phyloP scores from a whole-genome alignment of 2,329 filamentous ascomycete species.

The Sarocladium strictum region DNA sequence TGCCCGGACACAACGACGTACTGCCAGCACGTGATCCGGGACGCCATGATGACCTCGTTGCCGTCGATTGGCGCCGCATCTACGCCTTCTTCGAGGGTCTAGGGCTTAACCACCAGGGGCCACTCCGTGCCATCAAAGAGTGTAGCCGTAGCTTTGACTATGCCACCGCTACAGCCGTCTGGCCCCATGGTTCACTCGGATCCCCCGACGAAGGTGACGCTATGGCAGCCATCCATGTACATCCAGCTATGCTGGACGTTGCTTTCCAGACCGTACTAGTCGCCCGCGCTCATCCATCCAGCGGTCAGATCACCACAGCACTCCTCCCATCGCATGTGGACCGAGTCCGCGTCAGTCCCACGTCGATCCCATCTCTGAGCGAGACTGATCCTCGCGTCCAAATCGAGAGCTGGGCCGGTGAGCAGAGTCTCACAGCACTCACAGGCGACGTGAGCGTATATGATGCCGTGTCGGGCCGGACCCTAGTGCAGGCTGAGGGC shows the following conservation, averaged over 20 bases:
- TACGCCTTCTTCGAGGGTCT: slow-evolving; percentile 13
- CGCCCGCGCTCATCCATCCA: slow-evolving; percentile 15
- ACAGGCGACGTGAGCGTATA: slow-evolving; percentile 13
- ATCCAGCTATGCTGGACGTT: slow-evolving; percentile 26
- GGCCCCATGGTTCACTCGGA: slow-evolving; percentile 10
- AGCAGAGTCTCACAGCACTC: slow-evolving; percentile 12
- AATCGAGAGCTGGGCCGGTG: slow-evolving; percentile 12
- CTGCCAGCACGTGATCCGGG: slow-evolving; percentile 9
- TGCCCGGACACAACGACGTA: slow-evolving; percentile 1
- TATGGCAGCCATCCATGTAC: slow-evolving; percentile 14
- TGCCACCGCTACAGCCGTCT: slow-evolving; percentile 9
- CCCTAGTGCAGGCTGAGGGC: slow-evolving; percentile 15
- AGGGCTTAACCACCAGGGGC: slow-evolving; percentile 12
- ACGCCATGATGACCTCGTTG: slow-evolving; percentile 9
- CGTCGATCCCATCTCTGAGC: neutral
- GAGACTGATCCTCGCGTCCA: slow-evolving; percentile 9
- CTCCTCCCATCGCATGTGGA: slow-evolving; percentile 12
- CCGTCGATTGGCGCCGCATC: slow-evolving; percentile 10
- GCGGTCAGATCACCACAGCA: slow-evolving; percentile 9
- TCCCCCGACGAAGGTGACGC: neutral
- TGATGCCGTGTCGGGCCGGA: slow-evolving; percentile 9
- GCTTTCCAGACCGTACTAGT: slow-evolving; percentile 25
- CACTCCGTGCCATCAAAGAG: slow-evolving; percentile 11
- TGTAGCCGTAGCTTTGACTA: slow-evolving; percentile 12
- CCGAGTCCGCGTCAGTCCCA: slow-evolving; percentile 10